A percentile compares a stretch with the other conserved stretches of the same genome.
These are phyloP conservation scores for Geranium rotundifolium DNA, from an alignment of 345 rosid genomes.

Conservation along the genomic window DNA sequence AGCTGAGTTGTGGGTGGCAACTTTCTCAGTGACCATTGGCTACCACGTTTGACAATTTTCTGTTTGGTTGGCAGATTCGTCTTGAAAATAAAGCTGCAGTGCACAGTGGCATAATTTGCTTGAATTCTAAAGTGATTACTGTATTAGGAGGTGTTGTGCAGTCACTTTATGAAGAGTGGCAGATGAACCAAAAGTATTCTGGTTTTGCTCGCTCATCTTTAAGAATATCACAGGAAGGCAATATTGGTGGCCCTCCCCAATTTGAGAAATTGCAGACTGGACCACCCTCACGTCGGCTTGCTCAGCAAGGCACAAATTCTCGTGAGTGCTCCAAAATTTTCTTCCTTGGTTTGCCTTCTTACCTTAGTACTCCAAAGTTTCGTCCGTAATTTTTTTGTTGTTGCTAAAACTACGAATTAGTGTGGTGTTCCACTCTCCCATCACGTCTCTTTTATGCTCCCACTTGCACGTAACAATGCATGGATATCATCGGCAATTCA, in stretches of 20 bases:
- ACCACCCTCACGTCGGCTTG: slow-evolving; percentile 20
- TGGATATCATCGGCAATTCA: too few relatives aligned
- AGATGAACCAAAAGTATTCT: slow-evolving; percentile 64
- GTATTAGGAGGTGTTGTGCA: slow-evolving; percentile 74
- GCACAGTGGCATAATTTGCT: slow-evolving; percentile 54
- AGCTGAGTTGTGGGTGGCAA: not conserved
- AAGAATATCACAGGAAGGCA: slow-evolving; percentile 37
- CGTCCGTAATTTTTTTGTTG: not conserved
- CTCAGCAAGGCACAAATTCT: slow-evolving; percentile 17
- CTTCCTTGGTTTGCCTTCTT: not conserved
- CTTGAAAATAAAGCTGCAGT: slow-evolving; percentile 60
- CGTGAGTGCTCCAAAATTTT: slow-evolving; percentile 16
- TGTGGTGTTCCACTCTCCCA: too few relatives aligned
- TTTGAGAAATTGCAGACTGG: slow-evolving; percentile 73
- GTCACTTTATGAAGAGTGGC: slow-evolving; percentile 81
- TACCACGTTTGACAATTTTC: not conserved
- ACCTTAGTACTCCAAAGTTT: not conserved
- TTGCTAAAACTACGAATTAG: too few relatives aligned
- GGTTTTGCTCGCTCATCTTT: slow-evolving; percentile 45
- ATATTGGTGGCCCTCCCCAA: slow-evolving; percentile 55
- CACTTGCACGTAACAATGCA: too few relatives aligned
- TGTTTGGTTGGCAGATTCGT: slow-evolving; percentile 44
- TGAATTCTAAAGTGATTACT: slow-evolving; percentile 49
- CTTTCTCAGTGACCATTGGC: not conserved
- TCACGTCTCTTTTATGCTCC: too few relatives aligned